Conservation (phyloP, 805 yeast species). For the Debaryomyces tyrocola region DNA sequence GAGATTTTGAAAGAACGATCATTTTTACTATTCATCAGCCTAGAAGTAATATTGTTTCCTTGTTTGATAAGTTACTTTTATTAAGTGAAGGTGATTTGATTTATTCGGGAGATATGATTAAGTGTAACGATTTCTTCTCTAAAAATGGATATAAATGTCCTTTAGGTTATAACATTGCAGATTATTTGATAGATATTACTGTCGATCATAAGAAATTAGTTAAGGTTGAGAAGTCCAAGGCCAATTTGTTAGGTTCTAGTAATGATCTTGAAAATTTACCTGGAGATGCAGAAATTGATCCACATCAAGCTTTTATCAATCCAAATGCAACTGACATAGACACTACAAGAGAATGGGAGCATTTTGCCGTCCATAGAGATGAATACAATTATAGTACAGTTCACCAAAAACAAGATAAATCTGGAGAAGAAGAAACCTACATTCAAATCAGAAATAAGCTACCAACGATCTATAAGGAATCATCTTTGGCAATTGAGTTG, state of each 20-base stretch:
- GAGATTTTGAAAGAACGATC: conserved; percentile 80
- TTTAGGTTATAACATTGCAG: conserved; percentile 88
- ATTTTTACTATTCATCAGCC: conserved; percentile 97
- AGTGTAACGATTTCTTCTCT: conserved; percentile 73
- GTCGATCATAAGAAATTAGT: conserved; percentile 52
- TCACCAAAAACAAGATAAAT: conserved; percentile 13
- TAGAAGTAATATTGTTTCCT: conserved; percentile 88
- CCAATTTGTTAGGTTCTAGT: conserved; percentile 3
- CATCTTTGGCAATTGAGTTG: conserved; percentile 42
- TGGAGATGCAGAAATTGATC: conserved; percentile 7
- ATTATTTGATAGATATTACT: conserved; percentile 86
- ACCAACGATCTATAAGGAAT: conserved; percentile 35
- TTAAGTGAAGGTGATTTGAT: conserved; percentile 83
- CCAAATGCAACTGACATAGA: conserved; percentile 41
- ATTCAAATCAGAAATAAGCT: conserved; percentile 27
- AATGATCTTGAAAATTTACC: conserved; percentile 2
- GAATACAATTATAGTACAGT: conserved; percentile 46
- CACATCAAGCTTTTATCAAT: conserved; percentile 30
- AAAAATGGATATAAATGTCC: conserved; percentile 83
- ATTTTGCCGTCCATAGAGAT: conserved; percentile 77
- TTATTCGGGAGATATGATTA: conserved; percentile 81
- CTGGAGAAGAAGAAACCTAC: conserved; percentile 21
- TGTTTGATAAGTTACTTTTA: conserved; percentile 79
- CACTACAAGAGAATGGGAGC: conserved; percentile 82
- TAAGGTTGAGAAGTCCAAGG: conserved; percentile 13